Conservation (phyloP, 2,329 filamentous ascomycete genomes). For the Xylariaceae sp. region DNA sequence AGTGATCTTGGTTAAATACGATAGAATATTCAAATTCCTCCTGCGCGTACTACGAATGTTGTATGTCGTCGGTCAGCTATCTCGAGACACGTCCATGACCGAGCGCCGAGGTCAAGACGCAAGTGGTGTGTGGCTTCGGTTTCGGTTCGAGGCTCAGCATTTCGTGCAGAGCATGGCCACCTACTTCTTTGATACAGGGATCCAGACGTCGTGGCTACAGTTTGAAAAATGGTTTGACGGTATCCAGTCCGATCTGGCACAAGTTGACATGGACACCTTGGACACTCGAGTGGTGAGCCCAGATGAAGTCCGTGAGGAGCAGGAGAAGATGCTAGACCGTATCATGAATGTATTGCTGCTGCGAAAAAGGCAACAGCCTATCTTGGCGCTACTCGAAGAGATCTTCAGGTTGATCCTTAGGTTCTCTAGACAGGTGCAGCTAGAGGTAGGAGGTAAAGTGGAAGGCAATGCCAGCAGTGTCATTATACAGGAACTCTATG, state of each 20-base stretch:
- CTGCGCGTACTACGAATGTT: constrained; percentile 80
- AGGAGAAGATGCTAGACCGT: constrained; percentile 75
- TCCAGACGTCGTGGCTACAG: constrained; percentile 73
- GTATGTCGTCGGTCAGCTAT: constrained; percentile 73
- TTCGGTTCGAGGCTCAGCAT: constrained; percentile 79
- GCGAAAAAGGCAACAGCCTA: constrained; percentile 75
- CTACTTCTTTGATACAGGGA: constrained; percentile 82
- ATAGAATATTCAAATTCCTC: constrained; percentile 81
- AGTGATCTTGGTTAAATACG: constrained; percentile 77
- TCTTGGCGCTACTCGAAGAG: constrained; percentile 75
- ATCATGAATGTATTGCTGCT: constrained; percentile 78
- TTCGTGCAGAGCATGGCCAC: constrained; percentile 76
- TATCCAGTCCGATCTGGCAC: constrained; percentile 64
- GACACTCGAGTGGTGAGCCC: constrained; percentile 58
- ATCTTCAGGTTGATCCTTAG: constrained; percentile 76
- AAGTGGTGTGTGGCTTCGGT: constrained; percentile 59
- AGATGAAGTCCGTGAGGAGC: constrained; percentile 70
- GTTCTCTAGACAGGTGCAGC: constrained; percentile 65
- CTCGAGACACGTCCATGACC: constrained; percentile 59
- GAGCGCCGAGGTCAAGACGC: constrained; percentile 45
- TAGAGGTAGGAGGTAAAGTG: constrained; percentile 48
- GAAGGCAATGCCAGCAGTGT: constrained; percentile 37
- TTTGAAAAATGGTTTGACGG: constrained; percentile 72
- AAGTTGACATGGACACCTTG: constrained; percentile 43
- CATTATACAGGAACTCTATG: constrained; percentile 60